Evolutionary conservation across 176 grass and related monocot genomes (phyloP).

Genomic region (Hyparrhenia diplandra): DNA sequence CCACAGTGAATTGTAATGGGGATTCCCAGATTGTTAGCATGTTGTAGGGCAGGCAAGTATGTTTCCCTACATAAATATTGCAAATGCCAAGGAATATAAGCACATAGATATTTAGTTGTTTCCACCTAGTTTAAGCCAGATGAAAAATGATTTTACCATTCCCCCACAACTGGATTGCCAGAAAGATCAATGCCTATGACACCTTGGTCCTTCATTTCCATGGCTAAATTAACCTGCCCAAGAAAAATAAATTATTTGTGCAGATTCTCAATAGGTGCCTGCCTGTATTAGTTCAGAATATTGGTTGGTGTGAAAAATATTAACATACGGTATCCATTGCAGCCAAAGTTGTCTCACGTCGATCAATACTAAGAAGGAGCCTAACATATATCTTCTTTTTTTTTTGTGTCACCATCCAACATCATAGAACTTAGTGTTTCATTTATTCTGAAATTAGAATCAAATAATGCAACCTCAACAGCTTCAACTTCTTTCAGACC

Average conservation of each 20-base stretch:
- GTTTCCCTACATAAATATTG: conserved; percentile 65
- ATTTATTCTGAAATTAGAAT: conserved; percentile 38
- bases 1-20: conserved; percentile 86
- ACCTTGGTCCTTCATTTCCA: conserved; percentile 79
- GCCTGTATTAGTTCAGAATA: neutral
- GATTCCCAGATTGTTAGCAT: conserved; percentile 77
- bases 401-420: conserved; percentile 21
- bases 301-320: conserved; percentile 1
- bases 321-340: conserved; percentile 79
- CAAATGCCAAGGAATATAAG: neutral
- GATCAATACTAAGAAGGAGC: conserved; percentile 89
- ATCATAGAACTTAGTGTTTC: conserved; percentile 4
- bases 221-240: conserved; percentile 81
- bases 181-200: conserved; percentile 94
- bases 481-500: conserved; percentile 68
- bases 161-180: conserved; percentile 85
- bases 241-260: conserved; percentile 8
- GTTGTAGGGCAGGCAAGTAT: conserved; percentile 72
- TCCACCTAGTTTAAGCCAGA: conserved; percentile 7
- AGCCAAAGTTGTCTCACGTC: conserved; percentile 69
- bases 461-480: conserved; percentile 57
- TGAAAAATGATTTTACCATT: conserved; percentile 54
- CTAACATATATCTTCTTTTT: conserved; percentile 75
- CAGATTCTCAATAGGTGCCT: neutral
- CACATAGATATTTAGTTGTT: neutral